Conservation (phyloP, 2,329 filamentous ascomycete genomes). For the Colletotrichum trifolii region DNA sequence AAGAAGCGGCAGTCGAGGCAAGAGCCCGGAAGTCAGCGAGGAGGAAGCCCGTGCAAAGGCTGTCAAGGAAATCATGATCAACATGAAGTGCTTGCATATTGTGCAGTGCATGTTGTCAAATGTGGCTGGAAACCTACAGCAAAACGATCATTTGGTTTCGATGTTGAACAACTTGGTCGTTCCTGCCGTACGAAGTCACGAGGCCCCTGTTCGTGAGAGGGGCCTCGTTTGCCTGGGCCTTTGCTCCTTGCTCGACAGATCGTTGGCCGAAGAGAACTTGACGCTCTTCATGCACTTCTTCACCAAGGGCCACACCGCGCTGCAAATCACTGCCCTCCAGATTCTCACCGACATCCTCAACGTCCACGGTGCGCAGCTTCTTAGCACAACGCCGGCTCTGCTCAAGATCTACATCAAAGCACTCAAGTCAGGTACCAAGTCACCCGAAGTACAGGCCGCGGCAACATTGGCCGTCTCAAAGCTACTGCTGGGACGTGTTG, state of each 20-base stretch:
- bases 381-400: constrained; percentile 74
- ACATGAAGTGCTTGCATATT: constrained; percentile 98
- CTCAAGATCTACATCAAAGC: constrained; percentile 89
- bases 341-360: constrained; percentile 94
- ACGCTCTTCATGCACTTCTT: constrained; percentile 96
- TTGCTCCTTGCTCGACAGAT: constrained; percentile 90
- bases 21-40: constrained; percentile 61
- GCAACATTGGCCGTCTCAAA: constrained; percentile 87
- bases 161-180: constrained; percentile 98
- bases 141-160: constrained; percentile 91
- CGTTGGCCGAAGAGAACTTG: constrained; percentile 91
- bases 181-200: constrained; percentile 91
- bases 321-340: constrained; percentile 91
- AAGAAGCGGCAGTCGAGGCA: constrained; percentile 55
- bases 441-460: constrained; percentile 80
- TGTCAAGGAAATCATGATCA: constrained; percentile 91
- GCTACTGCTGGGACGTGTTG: constrained; percentile 82
- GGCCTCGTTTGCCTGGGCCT: constrained; percentile 90
- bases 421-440: constrained; percentile 76
- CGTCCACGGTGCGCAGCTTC: constrained; percentile 84
- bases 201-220: constrained; percentile 90
- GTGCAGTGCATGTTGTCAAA: constrained; percentile 98
- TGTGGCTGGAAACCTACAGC: constrained; percentile 86
- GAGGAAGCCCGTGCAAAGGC: constrained; percentile 79
- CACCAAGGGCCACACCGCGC: constrained; percentile 86